Evolutionary conservation across 495 filamentous ascomycete species (phyloP).

Genomic region (Astrocystis sublimbata): DNA sequence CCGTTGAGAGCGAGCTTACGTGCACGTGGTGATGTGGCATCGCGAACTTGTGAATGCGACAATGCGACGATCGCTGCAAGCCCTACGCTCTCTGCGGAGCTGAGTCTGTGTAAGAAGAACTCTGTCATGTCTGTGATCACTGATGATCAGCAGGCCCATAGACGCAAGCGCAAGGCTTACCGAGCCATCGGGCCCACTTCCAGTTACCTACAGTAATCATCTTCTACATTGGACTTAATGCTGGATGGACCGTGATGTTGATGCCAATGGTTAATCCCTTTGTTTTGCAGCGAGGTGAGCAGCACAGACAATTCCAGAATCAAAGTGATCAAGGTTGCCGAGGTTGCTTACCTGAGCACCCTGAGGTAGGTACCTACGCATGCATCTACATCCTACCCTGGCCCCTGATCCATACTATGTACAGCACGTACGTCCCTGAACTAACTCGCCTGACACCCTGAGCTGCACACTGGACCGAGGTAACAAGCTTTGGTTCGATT

Average conservation of each 20-base stretch:
- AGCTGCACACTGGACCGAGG: too few species aligned
- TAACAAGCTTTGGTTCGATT: too few species aligned
- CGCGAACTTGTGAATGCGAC: not conserved
- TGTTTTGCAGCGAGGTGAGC: not conserved
- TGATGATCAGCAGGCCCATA: not conserved
- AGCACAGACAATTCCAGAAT: not conserved
- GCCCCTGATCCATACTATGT: too few species aligned
- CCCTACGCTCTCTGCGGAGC: too few species aligned
- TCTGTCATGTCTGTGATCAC: too few species aligned
- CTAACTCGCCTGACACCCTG: too few species aligned
- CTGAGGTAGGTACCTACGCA: too few species aligned
- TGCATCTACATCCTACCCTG: too few species aligned
- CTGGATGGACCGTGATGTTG: not conserved
- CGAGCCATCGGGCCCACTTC: not conserved
- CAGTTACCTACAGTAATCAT: not conserved
- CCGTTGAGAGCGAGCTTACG: not conserved
- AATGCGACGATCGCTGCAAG: not conserved
- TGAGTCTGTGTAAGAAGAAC: too few species aligned
- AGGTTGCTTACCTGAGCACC: too few species aligned
- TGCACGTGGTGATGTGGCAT: slow-evolving; percentile 9
- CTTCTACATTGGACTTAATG: not conserved
- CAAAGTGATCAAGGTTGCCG: too few species aligned
- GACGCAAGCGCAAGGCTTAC: not conserved
- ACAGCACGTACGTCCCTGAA: too few species aligned
- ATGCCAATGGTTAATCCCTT: not conserved